Base-by-base conservation (phyloP, 345 rosid species). In the Euphorbia tirucalli region DNA sequence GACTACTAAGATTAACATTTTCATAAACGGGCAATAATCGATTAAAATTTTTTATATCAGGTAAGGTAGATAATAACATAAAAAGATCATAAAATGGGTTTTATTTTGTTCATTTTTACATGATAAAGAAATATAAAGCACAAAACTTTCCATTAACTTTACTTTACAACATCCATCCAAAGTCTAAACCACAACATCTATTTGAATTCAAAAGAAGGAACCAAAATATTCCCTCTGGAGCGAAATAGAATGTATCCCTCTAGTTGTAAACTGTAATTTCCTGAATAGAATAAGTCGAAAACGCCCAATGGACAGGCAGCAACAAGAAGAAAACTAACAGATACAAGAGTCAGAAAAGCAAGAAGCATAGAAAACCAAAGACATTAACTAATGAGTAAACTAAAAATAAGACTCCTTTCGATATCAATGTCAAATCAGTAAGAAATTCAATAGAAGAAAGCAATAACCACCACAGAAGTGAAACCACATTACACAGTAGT, bases 141-240 rank as follows among this genome's bases (percentile, higher is more conserved):
- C 41, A 73, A 43, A 68, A 11, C 55, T n/a, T 49, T 25, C 3
- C 31, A 39, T 32, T 18, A 18, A 67, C 41, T 24, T 60, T 3
- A 11, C 0, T 28, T 35, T 22, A 35, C 18, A 74, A 52, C 56
- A 4, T 62, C 61, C 60, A 66, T 3, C 24, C 64, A 62, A 61
- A 8, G 1, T 22, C 25, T 61, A 43, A 37, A 61, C 44, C 66
- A 72, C 52, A 75, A 68, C 22, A 30, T 59, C 35, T 35, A 24
- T 43, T 48, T 35, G 59, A 67, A 62, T 48, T 57, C 48, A 44
- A 70, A 16, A 32, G 54, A 28, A 66, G 65, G 10, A 49, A 25
- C 43, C 73, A 76, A 55, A 59, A 82, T 72, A 77, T 73, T 73
- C 71, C 67, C 68, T 66, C 62, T 37, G n/a, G n/a, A n/a, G n/a